Evolutionary conservation across 495 filamentous ascomycete genomes (phyloP).

Genomic region (Penicillium verhagenii): DNA sequence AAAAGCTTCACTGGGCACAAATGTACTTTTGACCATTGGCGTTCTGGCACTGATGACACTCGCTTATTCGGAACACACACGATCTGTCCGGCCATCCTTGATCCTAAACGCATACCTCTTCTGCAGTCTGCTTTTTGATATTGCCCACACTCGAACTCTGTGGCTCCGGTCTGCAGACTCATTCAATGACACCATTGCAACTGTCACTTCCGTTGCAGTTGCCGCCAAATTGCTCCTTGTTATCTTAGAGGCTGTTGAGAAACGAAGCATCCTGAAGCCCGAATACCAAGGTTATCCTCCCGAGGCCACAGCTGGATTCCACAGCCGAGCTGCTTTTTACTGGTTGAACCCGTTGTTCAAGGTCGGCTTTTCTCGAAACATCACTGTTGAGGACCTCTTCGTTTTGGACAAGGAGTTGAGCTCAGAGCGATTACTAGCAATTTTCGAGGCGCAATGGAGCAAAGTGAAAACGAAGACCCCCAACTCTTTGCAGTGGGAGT

Average conservation of each 20-base stretch:
- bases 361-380: constrained; percentile 43
- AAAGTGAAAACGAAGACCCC: constrained; percentile 32
- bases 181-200: constrained; percentile 35
- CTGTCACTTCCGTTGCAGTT: constrained; percentile 48
- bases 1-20: constrained; percentile 47
- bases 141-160: constrained; percentile 53
- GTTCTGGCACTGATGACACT: constrained; percentile 43
- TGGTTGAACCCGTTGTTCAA: constrained; percentile 60
- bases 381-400: constrained; percentile 47
- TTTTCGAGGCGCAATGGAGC: constrained; percentile 33
- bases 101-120: constrained; percentile 61
- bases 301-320: constrained; percentile 59
- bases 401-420: constrained; percentile 44
- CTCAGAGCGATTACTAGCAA: constrained; percentile 37
- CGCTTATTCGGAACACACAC: constrained; percentile 57
- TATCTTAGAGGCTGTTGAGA: constrained; percentile 54
- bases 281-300: constrained; percentile 49
- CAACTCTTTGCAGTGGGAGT: constrained; percentile 46
- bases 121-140: constrained; percentile 58
- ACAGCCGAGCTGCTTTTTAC: constrained; percentile 50
- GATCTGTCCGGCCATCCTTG: constrained; percentile 56
- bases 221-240: constrained; percentile 50
- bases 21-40: constrained; percentile 42
- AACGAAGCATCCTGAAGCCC: constrained; percentile 46
- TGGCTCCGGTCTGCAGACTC: constrained; percentile 48